Percentiles rank a stretch among this genome's conserved stretches.
Conservation (phyloP, 805 yeast genomes). For the Candida gorgasii region DNA sequence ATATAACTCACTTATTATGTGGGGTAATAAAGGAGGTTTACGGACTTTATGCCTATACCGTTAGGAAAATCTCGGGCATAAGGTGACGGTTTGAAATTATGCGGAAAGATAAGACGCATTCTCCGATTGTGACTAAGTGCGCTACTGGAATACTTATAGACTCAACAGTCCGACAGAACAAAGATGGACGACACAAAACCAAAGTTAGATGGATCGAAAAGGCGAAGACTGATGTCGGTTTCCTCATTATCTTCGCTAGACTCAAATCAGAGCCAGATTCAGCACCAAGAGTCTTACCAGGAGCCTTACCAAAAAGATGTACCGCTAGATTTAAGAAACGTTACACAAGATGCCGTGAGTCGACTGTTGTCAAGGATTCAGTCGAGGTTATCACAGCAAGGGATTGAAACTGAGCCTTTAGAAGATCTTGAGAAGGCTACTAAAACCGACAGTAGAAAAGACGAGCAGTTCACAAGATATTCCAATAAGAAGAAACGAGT, state of each 20-base stretch:
- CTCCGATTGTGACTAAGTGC: neutral
- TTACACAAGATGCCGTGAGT: conserved; percentile 22
- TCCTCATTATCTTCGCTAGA: conserved; percentile 4
- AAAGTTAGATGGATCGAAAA: neutral
- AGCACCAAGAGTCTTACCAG: neutral
- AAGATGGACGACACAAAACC: neutral
- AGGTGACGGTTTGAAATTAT: neutral
- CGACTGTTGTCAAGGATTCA: conserved; percentile 21
- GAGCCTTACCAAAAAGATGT: conserved; percentile 14
- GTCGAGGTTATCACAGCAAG: conserved; percentile 16
- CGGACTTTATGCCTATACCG: too few relatives aligned
- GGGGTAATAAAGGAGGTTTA: too few relatives aligned
- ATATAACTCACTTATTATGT: too few relatives aligned
- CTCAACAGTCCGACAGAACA: too few relatives aligned
- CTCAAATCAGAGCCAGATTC: conserved; percentile 1
- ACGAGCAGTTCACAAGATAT: conserved; percentile 16
- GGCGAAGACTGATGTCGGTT: neutral
- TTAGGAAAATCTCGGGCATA: neutral
- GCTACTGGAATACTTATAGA: too few relatives aligned
- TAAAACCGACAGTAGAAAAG: conserved; percentile 2
- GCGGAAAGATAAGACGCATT: neutral
- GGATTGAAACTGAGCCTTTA: neutral
- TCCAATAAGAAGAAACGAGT: conserved; percentile 15
- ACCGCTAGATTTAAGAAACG: conserved; percentile 20
- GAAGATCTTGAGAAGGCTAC: conserved; percentile 1